Conservation (phyloP, 441 rosid species). For the Theobroma grandiflorum region DNA sequence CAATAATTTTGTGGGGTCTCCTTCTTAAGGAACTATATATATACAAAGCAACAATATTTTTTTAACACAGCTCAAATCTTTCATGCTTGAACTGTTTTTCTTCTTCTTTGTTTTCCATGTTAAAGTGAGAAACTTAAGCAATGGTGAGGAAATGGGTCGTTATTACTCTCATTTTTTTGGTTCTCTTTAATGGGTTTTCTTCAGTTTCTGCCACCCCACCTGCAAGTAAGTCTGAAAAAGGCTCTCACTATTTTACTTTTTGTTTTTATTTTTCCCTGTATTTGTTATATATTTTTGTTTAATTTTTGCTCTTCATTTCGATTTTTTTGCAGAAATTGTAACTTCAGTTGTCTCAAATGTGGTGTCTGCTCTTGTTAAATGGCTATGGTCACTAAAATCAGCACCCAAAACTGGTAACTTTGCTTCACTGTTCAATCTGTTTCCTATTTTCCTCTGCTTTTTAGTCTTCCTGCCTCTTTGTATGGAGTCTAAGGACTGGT, state of each 20-base stretch:
- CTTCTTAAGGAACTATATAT: slow-evolving; percentile 24
- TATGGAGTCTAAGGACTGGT: neutral
- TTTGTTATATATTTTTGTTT: neutral
- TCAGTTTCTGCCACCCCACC: slow-evolving; percentile 82
- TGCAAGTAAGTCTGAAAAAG: slow-evolving; percentile 55
- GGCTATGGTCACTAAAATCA: slow-evolving; percentile 73
- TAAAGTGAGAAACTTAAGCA: slow-evolving; percentile 28
- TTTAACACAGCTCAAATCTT: slow-evolving; percentile 32
- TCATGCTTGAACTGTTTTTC: slow-evolving; percentile 32
- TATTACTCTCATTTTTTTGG: slow-evolving; percentile 47
- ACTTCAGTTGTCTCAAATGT: slow-evolving; percentile 66
- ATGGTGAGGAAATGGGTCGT: slow-evolving; percentile 53
- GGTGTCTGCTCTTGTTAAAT: slow-evolving; percentile 64
- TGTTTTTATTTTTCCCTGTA: neutral
- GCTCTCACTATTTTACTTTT: neutral
- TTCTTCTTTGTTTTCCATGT: slow-evolving; percentile 22
- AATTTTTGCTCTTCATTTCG: slow-evolving; percentile 12
- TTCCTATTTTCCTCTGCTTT: neutral
- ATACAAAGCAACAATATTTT: slow-evolving; percentile 23
- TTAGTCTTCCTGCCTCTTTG: neutral
- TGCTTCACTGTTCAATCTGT: slow-evolving; percentile 9
- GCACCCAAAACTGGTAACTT: slow-evolving; percentile 54
- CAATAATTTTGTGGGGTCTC: slow-evolving; percentile 42
- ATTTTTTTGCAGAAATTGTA: slow-evolving; percentile 56
- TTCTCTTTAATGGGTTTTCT: slow-evolving; percentile 63